Conservation (phyloP, 2,329 filamentous ascomycete species). For the Onygenales sp. region DNA sequence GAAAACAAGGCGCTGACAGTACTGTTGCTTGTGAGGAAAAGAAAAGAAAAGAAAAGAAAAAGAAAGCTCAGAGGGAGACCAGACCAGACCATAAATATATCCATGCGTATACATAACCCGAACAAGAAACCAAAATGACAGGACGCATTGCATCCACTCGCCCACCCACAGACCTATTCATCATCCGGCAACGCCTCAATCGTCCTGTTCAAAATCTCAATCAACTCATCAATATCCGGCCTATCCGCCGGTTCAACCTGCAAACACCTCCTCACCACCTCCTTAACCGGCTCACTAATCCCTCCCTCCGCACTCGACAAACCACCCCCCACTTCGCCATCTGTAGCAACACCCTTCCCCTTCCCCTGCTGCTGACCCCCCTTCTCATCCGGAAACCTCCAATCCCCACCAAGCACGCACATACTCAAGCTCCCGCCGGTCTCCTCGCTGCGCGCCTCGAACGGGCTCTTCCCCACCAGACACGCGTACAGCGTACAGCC, state of each 20-base stretch:
- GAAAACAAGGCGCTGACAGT: too few relatives aligned
- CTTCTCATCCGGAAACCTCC: conserved; percentile 84
- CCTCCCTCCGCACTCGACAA: conserved; percentile 10
- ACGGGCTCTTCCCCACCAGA: conserved; percentile 90
- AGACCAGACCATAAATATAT: neutral
- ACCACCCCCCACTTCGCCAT: conserved; percentile 19
- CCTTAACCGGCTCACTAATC: conserved; percentile 75
- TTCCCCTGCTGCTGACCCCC: conserved; percentile 54
- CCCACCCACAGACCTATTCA: neutral
- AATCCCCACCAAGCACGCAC: conserved; percentile 87
- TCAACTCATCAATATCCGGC: conserved; percentile 78
- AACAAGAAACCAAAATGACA: neutral
- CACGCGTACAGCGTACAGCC: conserved; percentile 98
- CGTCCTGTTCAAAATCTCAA: conserved; percentile 64
- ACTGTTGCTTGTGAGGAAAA: neutral
- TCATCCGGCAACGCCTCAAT: conserved; percentile 38
- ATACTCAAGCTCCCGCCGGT: conserved; percentile 89
- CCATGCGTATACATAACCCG: neutral
- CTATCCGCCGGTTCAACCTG: conserved; percentile 78
- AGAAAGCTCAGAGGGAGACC: neutral
- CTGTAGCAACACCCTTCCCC: conserved; percentile 31
- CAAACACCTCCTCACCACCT: conserved; percentile 79
- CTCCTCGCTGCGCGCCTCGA: conserved; percentile 91
- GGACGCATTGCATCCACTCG: too few relatives aligned
- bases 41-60: neutral